Evolutionary conservation across 306 rosid species (phyloP).

Genomic region (Sphenostylis stenocarpa): DNA sequence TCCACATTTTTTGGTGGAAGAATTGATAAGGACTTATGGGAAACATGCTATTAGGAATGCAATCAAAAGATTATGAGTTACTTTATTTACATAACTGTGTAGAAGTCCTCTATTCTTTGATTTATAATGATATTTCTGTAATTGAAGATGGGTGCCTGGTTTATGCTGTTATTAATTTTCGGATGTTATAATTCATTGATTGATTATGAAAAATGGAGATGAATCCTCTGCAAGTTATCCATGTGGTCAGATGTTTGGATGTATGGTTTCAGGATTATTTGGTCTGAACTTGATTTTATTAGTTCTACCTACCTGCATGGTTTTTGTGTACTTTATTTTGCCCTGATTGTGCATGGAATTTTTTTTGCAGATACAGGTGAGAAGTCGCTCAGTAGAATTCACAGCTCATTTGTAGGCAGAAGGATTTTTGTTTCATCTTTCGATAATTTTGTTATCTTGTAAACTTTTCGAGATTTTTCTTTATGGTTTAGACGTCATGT

Average conservation of each 20-base stretch:
- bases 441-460: slow-evolving; percentile 4
- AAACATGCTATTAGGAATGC: not conserved
- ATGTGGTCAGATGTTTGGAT: not conserved
- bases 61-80: not conserved
- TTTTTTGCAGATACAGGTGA: slow-evolving; percentile 35
- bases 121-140: not conserved
- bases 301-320: not conserved
- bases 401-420: slow-evolving; percentile 14
- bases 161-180: not conserved
- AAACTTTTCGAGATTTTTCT: not conserved
- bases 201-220: not conserved
- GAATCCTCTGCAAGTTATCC: not conserved
- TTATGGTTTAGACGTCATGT: not conserved
- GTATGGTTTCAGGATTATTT: not conserved
- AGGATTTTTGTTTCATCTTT: slow-evolving; percentile 35
- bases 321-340: not conserved
- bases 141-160: no score
- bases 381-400: slow-evolving; percentile 11
- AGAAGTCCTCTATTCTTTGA: not conserved
- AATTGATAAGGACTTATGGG: not conserved
- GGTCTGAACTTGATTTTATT: not conserved
- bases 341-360: not conserved
- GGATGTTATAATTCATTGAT: not conserved
- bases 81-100: not conserved
- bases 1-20: not conserved